Percentiles rank a stretch among this genome's conserved stretches.
These are phyloP conservation scores for Didymellaceae sp. DNA, from an alignment of 2,329 filamentous ascomycete species.

Conservation along the genomic window DNA sequence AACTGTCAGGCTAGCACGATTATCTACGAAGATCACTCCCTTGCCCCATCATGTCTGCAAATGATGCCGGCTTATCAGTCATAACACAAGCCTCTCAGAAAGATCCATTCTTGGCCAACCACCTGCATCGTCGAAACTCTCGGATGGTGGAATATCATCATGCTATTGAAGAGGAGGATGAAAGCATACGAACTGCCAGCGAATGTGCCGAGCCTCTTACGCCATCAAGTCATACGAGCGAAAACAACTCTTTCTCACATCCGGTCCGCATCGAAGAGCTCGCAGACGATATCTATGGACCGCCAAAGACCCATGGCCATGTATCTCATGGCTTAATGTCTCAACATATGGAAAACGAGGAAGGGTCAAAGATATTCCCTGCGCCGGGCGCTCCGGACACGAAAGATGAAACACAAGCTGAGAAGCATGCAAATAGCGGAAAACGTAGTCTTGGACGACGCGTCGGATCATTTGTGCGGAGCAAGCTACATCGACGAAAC, in stretches of 20 bases:
- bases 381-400: conserved; percentile 10
- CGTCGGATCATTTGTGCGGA: conserved; percentile 43
- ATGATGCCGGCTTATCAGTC: conserved; percentile 23
- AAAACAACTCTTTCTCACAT: conserved; percentile 36
- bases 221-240: conserved; percentile 46
- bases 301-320: conserved; percentile 22
- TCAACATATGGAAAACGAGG: background rate
- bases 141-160: conserved; percentile 35
- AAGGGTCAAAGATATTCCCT: background rate
- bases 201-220: conserved; percentile 50
- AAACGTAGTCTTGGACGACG: conserved; percentile 41
- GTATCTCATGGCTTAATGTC: background rate
- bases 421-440: conserved; percentile 25
- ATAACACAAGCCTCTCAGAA: conserved; percentile 29
- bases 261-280: conserved; percentile 39
- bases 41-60: conserved; percentile 34
- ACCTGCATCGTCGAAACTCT: conserved; percentile 35
- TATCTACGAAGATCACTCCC: conserved; percentile 8
- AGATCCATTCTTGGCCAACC: conserved; percentile 28
- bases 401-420: conserved; percentile 1
- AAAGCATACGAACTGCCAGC: conserved; percentile 48
- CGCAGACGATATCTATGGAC: conserved; percentile 27
- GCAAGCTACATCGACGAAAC: conserved; percentile 36
- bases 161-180: conserved; percentile 48
- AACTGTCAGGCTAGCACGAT: conserved; percentile 10